Conservation (phyloP, 2,329 filamentous ascomycete species). For the Clarireedia homoeocarpa region DNA sequence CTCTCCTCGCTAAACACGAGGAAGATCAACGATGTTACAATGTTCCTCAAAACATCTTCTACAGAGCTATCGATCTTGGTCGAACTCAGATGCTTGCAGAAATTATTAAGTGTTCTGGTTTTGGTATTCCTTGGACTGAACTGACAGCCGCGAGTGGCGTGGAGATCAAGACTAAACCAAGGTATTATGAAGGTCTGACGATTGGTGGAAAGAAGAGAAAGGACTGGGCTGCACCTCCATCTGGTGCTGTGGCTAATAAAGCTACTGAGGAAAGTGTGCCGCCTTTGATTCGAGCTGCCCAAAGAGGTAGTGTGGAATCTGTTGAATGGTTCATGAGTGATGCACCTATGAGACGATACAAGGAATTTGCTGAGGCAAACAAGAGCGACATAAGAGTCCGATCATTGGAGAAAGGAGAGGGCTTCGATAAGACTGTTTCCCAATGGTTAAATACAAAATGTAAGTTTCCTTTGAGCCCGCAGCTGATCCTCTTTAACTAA, state of each 20-base stretch:
- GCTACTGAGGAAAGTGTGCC: conserved; percentile 39
- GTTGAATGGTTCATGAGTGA: conserved; percentile 75
- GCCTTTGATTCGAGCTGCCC: conserved; percentile 53
- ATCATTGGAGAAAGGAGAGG: conserved; percentile 51
- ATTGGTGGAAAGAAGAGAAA: conserved; percentile 66
- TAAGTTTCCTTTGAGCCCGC: conserved; percentile 31
- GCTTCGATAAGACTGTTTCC: conserved; percentile 54
- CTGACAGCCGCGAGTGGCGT: conserved; percentile 59
- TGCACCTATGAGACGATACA: conserved; percentile 57
- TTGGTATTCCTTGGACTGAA: conserved; percentile 60
- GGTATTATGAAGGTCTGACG: conserved; percentile 68
- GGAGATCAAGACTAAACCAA: conserved; percentile 54
- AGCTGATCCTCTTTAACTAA: conserved; percentile 12
- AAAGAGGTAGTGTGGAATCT: conserved; percentile 50
- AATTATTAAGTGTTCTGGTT: conserved; percentile 58
- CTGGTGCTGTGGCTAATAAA: conserved; percentile 36
- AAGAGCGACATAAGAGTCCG: conserved; percentile 54
- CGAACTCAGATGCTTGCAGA: conserved; percentile 51
- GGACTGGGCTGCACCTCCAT: conserved; percentile 67
- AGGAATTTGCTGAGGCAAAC: conserved; percentile 57
- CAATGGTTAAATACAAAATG: conserved; percentile 55
- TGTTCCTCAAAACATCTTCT: conserved; percentile 32
- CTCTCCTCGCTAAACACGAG: conserved; percentile 20
- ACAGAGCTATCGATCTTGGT: conserved; percentile 37
- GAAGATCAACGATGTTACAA: conserved; percentile 25